Evolutionary conservation across 2,329 filamentous ascomycete genomes (phyloP).

Genomic region (Calonectria hawksworthii): DNA sequence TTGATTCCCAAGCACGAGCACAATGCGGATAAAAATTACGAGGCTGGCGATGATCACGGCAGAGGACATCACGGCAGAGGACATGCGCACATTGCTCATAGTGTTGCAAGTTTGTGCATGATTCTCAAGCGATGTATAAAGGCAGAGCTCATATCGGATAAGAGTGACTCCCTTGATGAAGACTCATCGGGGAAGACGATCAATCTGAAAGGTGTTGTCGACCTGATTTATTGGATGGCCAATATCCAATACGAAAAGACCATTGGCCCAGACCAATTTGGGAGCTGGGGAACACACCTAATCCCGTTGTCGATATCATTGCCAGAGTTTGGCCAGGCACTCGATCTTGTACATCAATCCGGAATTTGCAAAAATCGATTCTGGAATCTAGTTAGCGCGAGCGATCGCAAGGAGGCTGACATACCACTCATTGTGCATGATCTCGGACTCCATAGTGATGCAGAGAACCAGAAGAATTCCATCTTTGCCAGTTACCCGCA

Average conservation of each 20-base stretch:
- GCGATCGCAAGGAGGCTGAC: not conserved
- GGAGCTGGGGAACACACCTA: not conserved
- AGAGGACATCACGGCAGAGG: not conserved
- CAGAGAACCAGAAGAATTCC: too few species aligned
- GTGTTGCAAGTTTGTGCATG: not conserved
- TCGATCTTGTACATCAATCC: too few species aligned
- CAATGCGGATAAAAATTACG: too few species aligned
- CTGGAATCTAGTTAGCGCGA: not conserved
- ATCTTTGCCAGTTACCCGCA: too few species aligned
- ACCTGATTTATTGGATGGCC: not conserved
- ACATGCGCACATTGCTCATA: not conserved
- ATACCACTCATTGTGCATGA: too few species aligned
- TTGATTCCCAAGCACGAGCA: too few species aligned
- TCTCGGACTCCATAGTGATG: too few species aligned
- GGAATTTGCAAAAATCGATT: not conserved
- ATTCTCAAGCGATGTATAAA: not conserved
- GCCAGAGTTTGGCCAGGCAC: too few species aligned
- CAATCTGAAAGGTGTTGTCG: not conserved
- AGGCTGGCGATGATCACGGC: too few species aligned
- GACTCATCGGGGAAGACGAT: too few species aligned
- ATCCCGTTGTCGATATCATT: too few species aligned
- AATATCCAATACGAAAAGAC: not conserved
- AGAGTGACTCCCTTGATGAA: too few species aligned
- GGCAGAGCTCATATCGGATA: not conserved
- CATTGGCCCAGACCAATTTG: not conserved